These are phyloP conservation scores for Teratosphaeriaceae sp. DNA, from an alignment of 2,329 filamentous ascomycete genomes.

Conservation along the genomic window DNA sequence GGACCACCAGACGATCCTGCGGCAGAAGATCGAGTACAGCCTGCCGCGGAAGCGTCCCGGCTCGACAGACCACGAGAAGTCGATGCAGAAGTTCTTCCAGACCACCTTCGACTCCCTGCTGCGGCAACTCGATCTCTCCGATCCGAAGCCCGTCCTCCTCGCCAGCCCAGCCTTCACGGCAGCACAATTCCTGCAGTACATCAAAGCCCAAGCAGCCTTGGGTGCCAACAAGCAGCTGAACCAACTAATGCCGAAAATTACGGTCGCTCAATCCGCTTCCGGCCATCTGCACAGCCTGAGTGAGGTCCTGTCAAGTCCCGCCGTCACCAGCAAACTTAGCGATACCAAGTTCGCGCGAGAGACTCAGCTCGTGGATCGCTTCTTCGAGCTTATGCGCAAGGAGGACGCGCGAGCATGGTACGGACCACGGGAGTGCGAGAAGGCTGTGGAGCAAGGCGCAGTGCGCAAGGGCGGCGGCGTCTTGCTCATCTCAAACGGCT, in stretches of 20 bases:
- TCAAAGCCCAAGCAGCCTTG: slow-evolving; percentile 52
- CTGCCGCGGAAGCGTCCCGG: slow-evolving; percentile 63
- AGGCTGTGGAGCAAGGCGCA: slow-evolving; percentile 77
- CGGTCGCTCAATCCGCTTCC: slow-evolving; percentile 75
- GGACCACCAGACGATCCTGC: slow-evolving; percentile 69
- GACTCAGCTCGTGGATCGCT: slow-evolving; percentile 75
- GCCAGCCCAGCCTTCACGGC: slow-evolving; percentile 89
- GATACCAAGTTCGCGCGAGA: slow-evolving; percentile 86
- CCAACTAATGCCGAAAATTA: slow-evolving; percentile 54
- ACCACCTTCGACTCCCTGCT: slow-evolving; percentile 68
- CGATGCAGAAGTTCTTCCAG: slow-evolving; percentile 61
- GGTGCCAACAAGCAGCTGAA: slow-evolving; percentile 68
- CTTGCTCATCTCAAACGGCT: slow-evolving; percentile 75
- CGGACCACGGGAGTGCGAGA: slow-evolving; percentile 72
- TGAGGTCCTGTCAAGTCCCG: slow-evolving; percentile 75
- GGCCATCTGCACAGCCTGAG: slow-evolving; percentile 82
- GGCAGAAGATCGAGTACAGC: slow-evolving; percentile 60
- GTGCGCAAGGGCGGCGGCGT: slow-evolving; percentile 81
- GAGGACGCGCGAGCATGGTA: slow-evolving; percentile 92
- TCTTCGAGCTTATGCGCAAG: slow-evolving; percentile 67
- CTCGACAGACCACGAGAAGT: slow-evolving; percentile 56
- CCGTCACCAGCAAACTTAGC: slow-evolving; percentile 68
- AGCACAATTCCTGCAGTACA: slow-evolving; percentile 69
- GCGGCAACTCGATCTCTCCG: slow-evolving; percentile 67
- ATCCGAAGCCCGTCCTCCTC: slow-evolving; percentile 67